phyloP scores from a whole-genome alignment of 768 basidiomycete species.

The Rhizopogon sp. region DNA sequence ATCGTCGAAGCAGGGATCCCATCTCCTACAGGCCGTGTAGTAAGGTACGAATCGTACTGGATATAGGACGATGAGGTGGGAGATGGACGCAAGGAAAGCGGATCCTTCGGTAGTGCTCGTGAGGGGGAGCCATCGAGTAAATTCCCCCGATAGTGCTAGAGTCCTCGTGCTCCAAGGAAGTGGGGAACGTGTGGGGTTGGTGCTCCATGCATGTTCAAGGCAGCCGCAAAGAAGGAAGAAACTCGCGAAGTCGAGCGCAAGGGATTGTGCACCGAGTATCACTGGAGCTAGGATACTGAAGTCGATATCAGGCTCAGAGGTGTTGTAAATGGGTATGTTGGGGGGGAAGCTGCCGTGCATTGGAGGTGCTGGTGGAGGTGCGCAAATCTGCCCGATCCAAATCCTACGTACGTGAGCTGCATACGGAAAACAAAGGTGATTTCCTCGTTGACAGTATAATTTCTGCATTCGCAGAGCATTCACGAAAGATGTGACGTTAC shows the following conservation, averaged over 20 bases:
- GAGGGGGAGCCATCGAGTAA: conserved; percentile 29
- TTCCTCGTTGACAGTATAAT: conserved; percentile 3
- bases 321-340: too few species aligned
- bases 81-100: conserved; percentile 30
- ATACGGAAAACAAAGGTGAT: conserved; percentile 29
- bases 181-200: conserved; percentile 8
- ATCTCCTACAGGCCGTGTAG: neutral
- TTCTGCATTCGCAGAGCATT: conserved; percentile 26
- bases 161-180: conserved; percentile 7
- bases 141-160: conserved; percentile 28
- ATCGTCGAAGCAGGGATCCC: neutral
- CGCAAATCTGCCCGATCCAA: conserved; percentile 29
- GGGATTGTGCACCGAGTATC: conserved; percentile 2
- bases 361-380: conserved; percentile 13
- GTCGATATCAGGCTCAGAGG: conserved; percentile 14
- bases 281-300: conserved; percentile 9
- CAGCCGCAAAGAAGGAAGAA: conserved; percentile 32
- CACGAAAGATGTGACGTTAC: conserved; percentile 18
- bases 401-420: conserved; percentile 25
- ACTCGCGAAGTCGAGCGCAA: conserved; percentile 29
- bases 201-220: conserved; percentile 12
- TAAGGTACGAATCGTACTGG: neutral
- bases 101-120: conserved; percentile 26
- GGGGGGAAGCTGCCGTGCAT: conserved; percentile 5
- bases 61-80: conserved; percentile 29